Evolutionary conservation across 495 filamentous ascomycete genomes (phyloP).

Genomic region (Aspergillus taichungensis): DNA sequence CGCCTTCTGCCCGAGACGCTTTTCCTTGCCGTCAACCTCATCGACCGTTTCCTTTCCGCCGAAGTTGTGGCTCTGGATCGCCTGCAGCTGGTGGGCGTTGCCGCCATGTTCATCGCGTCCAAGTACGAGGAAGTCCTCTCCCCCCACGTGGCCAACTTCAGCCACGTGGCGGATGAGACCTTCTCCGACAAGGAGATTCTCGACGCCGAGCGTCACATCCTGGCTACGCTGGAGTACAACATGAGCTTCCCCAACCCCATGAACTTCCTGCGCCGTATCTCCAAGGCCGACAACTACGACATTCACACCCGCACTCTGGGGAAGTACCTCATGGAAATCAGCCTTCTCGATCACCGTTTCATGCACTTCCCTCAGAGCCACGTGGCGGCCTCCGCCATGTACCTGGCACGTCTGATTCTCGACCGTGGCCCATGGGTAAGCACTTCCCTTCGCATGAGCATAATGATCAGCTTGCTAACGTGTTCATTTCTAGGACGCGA

Average conservation of each 20-base stretch:
- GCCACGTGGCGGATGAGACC: constrained; percentile 91
- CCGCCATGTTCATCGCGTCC: constrained; percentile 97
- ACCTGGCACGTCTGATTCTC: constrained; percentile 80
- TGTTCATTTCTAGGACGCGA: constrained; percentile 53
- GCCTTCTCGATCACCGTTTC: constrained; percentile 86
- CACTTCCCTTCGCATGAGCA: constrained; percentile 5
- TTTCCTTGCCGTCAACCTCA: constrained; percentile 95
- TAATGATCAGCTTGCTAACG: constrained; percentile 13
- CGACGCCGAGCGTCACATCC: constrained; percentile 90
- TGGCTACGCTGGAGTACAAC: constrained; percentile 87
- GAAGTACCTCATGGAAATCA: constrained; percentile 98
- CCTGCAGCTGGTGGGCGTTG: constrained; percentile 91
- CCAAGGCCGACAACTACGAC: constrained; percentile 96
- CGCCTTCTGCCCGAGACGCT: constrained; percentile 95
- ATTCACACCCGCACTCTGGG: constrained; percentile 93
- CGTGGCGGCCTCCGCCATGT: constrained; percentile 89
- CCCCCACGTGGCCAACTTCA: constrained; percentile 93
- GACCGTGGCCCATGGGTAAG: constrained; percentile 85
- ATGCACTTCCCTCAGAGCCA: constrained; percentile 81
- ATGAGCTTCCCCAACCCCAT: constrained; percentile 98
- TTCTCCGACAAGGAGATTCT: constrained; percentile 94
- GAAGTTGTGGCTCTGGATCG: constrained; percentile 93
- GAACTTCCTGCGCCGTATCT: constrained; percentile 98
- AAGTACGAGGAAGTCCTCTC: constrained; percentile 98
- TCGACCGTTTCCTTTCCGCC: constrained; percentile 90